These are phyloP conservation scores for Kwoniella newhampshirensis DNA, from an alignment of 768 basidiomycete species.

Conservation along the genomic window DNA sequence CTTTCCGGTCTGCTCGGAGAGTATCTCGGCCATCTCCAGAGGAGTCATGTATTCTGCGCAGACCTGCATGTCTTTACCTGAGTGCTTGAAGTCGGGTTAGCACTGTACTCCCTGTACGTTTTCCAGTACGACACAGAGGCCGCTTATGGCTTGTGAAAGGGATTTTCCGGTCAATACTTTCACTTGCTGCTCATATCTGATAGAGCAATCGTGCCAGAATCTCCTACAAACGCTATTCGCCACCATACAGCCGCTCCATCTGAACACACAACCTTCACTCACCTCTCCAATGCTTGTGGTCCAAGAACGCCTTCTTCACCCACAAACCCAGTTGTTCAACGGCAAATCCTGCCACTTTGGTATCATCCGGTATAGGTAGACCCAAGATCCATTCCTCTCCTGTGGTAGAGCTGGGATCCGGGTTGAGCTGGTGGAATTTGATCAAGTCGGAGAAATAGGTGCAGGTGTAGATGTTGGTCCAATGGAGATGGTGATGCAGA, in stretches of 20 bases:
- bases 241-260: too few relatives aligned
- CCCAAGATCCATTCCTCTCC: not conserved
- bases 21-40: not conserved
- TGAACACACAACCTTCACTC: too few relatives aligned
- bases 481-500: not conserved
- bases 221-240: too few relatives aligned
- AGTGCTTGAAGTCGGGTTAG: too few relatives aligned
- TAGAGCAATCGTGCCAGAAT: too few relatives aligned
- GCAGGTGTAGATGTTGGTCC: not conserved
- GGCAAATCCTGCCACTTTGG: not conserved
- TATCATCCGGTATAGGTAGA: constrained; percentile 4
- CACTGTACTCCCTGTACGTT: too few relatives aligned
- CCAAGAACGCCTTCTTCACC: constrained; percentile 12
- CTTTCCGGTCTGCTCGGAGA: not conserved
- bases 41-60: constrained; percentile 1
- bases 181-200: too few relatives aligned
- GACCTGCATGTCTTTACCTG: constrained; percentile 12
- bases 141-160: too few relatives aligned
- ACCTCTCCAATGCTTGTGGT: constrained; percentile 6
- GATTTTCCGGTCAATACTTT: too few relatives aligned
- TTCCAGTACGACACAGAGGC: too few relatives aligned
- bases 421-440: not conserved
- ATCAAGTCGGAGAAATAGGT: constrained; percentile 6
- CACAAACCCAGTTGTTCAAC: constrained; percentile 12
- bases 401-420: not conserved